Evolutionary conservation across 768 basidiomycete genomes (phyloP).

Genomic region (Pleurotus djamor): DNA sequence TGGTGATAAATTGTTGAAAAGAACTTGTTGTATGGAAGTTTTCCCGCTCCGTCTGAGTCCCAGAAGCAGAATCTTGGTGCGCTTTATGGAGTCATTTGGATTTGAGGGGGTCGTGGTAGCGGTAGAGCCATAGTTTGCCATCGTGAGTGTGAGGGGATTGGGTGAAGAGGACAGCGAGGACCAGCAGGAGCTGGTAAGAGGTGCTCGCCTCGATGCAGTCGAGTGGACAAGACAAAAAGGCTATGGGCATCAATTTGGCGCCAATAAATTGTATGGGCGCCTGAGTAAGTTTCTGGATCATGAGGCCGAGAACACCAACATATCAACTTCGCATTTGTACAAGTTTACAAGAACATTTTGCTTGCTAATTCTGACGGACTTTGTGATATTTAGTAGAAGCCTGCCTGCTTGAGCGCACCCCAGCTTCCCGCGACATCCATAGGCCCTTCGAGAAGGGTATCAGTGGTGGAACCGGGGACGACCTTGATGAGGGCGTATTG

Average conservation of each 20-base stretch:
- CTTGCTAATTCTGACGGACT: neutral
- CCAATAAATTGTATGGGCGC: neutral
- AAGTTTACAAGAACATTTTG: neutral
- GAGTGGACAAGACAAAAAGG: neutral
- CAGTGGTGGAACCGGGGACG: neutral
- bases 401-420: neutral
- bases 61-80: conserved; percentile 72
- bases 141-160: neutral
- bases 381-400: neutral
- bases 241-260: neutral
- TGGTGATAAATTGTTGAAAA: conserved; percentile 82
- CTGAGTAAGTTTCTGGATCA: neutral
- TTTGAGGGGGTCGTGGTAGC: conserved; percentile 5
- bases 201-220: neutral
- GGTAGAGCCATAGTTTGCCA: conserved; percentile 2
- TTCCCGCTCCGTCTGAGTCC: conserved; percentile 85
- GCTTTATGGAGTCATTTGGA: conserved; percentile 25
- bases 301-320: too few species aligned
- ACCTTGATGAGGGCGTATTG: conserved; percentile 1
- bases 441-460: neutral
- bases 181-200: neutral
- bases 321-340: neutral
- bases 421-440: neutral
- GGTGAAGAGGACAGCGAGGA: neutral
- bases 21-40: conserved; percentile 85